Evolutionary conservation across 148 eudicot species (phyloP).

Genomic region (Tetragonia tetragonoides): DNA sequence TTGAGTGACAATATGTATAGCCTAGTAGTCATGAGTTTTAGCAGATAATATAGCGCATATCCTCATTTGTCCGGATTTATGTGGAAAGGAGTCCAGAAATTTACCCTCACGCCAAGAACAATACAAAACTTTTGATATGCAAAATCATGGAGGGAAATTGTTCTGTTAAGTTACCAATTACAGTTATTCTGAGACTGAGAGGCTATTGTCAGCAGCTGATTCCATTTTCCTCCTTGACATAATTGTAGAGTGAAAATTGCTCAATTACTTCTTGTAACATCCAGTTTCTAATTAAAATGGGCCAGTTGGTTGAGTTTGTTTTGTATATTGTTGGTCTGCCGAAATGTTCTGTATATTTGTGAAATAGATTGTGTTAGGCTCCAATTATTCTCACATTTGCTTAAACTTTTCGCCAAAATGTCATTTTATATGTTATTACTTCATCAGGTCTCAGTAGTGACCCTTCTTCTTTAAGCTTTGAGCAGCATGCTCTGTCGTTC

Average conservation of each 20-base stretch:
- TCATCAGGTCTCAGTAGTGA: neutral
- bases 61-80: neutral
- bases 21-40: neutral
- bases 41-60: neutral
- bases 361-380: neutral
- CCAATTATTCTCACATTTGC: neutral
- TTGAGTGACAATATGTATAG: neutral
- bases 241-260: neutral
- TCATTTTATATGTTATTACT: neutral
- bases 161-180: neutral
- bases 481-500: too few species aligned
- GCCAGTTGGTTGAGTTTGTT: neutral
- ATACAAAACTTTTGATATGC: neutral
- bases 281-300: neutral
- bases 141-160: neutral
- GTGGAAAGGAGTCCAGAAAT: neutral
- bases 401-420: neutral
- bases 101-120: neutral
- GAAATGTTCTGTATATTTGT: conserved; percentile 4
- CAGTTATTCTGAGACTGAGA: neutral
- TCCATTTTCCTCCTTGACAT: conserved; percentile 10
- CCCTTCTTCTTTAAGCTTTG: neutral
- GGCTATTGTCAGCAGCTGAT: neutral
- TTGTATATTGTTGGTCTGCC: conserved; percentile 5
- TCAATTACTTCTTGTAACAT: neutral